Evolutionary conservation across 306 rosid species (phyloP).

Genomic region (Dicorynia guianensis): DNA sequence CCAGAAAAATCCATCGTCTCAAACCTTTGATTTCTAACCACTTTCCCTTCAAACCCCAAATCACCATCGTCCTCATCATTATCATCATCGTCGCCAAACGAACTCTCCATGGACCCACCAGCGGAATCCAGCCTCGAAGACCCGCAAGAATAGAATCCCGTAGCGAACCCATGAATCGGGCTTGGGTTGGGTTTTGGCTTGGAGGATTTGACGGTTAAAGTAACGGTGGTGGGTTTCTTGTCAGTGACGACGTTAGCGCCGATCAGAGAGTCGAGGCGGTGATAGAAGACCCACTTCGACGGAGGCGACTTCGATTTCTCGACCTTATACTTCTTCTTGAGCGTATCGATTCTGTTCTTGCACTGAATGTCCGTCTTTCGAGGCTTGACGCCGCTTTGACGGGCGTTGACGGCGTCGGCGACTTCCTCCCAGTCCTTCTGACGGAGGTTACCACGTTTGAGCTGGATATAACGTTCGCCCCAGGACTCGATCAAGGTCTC

Average conservation of each 20-base stretch:
- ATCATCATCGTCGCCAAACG: background rate
- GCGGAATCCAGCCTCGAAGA: background rate
- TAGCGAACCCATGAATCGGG: background rate
- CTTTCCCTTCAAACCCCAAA: background rate
- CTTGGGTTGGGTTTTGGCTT: conserved; percentile 17
- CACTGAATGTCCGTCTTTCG: conserved; percentile 56
- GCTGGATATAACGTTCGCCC: conserved; percentile 55
- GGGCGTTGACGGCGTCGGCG: conserved; percentile 47
- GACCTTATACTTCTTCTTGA: conserved; percentile 64
- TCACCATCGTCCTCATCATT: background rate
- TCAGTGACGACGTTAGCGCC: conserved; percentile 25
- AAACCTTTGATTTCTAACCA: conserved; percentile 35
- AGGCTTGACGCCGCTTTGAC: conserved; percentile 41
- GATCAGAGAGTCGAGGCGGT: conserved; percentile 48
- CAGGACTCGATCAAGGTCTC: conserved; percentile 51
- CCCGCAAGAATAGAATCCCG: conserved; percentile 4
- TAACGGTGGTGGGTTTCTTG: conserved; percentile 27
- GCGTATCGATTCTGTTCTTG: conserved; percentile 60
- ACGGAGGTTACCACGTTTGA: conserved; percentile 62
- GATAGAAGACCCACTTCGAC: conserved; percentile 54
- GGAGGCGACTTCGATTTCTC: conserved; percentile 53
- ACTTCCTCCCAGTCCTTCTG: conserved; percentile 65
- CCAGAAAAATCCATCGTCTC: conserved; percentile 37
- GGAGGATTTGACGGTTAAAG: conserved; percentile 32
- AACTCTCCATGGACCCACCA: conserved; percentile 8